Conservation (phyloP, 2,329 filamentous ascomycete species). For the Epichloe elymi region DNA sequence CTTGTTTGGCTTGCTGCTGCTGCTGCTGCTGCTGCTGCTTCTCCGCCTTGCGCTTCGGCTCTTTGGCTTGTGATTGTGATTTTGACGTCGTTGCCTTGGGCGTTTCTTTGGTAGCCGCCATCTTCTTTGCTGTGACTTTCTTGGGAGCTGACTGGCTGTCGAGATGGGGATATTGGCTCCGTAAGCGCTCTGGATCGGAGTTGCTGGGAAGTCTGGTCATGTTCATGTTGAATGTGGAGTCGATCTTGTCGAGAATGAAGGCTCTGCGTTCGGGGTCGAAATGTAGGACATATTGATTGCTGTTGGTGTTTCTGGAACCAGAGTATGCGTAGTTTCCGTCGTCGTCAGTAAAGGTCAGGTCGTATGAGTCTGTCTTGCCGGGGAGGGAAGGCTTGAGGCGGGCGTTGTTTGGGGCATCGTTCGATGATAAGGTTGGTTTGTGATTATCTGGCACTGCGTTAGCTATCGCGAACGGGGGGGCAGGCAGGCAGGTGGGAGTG, state of each 20-base stretch:
- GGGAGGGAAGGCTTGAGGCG: constrained; percentile 37
- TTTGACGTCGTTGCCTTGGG: constrained; percentile 7
- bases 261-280: constrained; percentile 63
- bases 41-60: constrained; percentile 15
- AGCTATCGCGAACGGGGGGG: background rate
- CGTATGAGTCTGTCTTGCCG: constrained; percentile 39
- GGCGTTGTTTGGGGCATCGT: constrained; percentile 33
- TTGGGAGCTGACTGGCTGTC: constrained; percentile 19
- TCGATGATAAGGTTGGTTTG: constrained; percentile 39
- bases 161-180: constrained; percentile 55
- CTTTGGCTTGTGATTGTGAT: constrained; percentile 6
- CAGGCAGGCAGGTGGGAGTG: background rate
- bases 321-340: constrained; percentile 46
- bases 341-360: constrained; percentile 40
- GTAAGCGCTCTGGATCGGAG: constrained; percentile 47
- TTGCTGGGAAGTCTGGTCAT: constrained; percentile 56
- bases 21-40: constrained; percentile 15
- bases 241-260: constrained; percentile 70
- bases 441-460: constrained; percentile 39
- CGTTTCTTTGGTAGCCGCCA: constrained; percentile 11
- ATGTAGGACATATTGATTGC: constrained; percentile 52
- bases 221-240: constrained; percentile 82
- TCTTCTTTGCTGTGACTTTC: constrained; percentile 15
- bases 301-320: constrained; percentile 42
- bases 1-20: constrained; percentile 22